Evolutionary conservation across 208 protist species (phyloP).

Genomic region (Leishmania aethiopica): DNA sequence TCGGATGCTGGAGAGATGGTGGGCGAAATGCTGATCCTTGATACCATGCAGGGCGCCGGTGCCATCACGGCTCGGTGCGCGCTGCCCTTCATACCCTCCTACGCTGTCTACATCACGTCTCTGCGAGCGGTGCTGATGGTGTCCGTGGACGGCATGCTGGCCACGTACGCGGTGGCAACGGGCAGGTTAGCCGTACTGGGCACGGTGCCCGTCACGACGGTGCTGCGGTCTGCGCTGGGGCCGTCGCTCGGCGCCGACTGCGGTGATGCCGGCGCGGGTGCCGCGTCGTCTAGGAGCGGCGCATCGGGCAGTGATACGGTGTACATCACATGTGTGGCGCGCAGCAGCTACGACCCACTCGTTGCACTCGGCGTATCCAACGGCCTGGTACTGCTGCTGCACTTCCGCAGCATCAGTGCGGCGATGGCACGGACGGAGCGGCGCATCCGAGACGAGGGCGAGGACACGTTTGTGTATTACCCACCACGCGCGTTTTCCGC

Average conservation of each 20-base stretch:
- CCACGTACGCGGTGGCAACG: constrained; percentile 58
- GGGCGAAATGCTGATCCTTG: constrained; percentile 40
- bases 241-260: constrained; percentile 7
- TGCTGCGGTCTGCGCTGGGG: constrained; percentile 18
- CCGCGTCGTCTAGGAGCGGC: background rate
- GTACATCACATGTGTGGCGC: constrained; percentile 52
- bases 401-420: constrained; percentile 30
- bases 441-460: constrained; percentile 30
- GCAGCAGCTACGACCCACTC: constrained; percentile 73
- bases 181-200: constrained; percentile 50
- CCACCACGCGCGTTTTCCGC: background rate
- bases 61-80: constrained; percentile 55
- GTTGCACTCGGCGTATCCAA: constrained; percentile 72
- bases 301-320: background rate
- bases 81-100: constrained; percentile 77
- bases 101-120: constrained; percentile 57
- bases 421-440: constrained; percentile 23
- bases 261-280: constrained; percentile 1
- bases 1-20: constrained; percentile 23
- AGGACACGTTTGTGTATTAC: constrained; percentile 44
- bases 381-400: constrained; percentile 64
- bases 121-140: constrained; percentile 70
- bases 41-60: constrained; percentile 36
- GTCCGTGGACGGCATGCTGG: constrained; percentile 55
- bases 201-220: constrained; percentile 23